A percentile compares a stretch with the other conserved stretches of the same genome.
Evolutionary conservation across 768 basidiomycete species (phyloP).

Genomic region (Symmetrospora coprosmae): DNA sequence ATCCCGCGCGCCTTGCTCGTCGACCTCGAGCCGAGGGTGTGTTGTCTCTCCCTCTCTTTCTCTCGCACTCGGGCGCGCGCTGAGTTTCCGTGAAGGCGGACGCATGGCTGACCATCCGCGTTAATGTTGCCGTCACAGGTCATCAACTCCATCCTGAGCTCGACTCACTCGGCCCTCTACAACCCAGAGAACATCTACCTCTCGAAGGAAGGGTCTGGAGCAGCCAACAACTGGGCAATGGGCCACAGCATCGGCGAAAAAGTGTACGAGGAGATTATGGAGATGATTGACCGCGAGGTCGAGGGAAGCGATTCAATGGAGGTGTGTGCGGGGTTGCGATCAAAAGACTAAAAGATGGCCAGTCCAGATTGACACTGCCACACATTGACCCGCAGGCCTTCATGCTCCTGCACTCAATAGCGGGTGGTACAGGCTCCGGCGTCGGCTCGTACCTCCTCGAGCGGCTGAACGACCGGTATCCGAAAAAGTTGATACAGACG

Average conservation of each 20-base stretch:
- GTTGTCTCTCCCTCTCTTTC: slow-evolving; percentile 32
- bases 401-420: slow-evolving; percentile 97
- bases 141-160: slow-evolving; percentile 81
- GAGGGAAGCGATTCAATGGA: slow-evolving; percentile 95
- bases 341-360: too few relatives aligned
- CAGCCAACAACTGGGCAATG: slow-evolving; percentile 67
- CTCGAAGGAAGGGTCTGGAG: slow-evolving; percentile 94
- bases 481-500: slow-evolving; percentile 97
- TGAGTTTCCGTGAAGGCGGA: not conserved
- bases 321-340: slow-evolving; percentile 50
- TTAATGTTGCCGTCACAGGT: slow-evolving; percentile 53
- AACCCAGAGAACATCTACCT: slow-evolving; percentile 97
- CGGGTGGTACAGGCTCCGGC: slow-evolving; percentile 94
- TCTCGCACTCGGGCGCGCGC: not conserved
- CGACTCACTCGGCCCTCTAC: slow-evolving; percentile 74
- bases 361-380: too few relatives aligned
- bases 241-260: slow-evolving; percentile 62
- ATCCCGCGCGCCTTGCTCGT: slow-evolving; percentile 92
- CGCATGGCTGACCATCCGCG: not conserved
- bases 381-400: slow-evolving; percentile 92
- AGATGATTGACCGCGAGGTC: slow-evolving; percentile 96
- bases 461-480: slow-evolving; percentile 90
- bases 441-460: slow-evolving; percentile 96
- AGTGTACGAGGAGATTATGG: slow-evolving; percentile 86
- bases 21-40: slow-evolving; percentile 86